Conservation (phyloP, 2,329 filamentous ascomycete genomes). For the Lachnellula willkommii region DNA sequence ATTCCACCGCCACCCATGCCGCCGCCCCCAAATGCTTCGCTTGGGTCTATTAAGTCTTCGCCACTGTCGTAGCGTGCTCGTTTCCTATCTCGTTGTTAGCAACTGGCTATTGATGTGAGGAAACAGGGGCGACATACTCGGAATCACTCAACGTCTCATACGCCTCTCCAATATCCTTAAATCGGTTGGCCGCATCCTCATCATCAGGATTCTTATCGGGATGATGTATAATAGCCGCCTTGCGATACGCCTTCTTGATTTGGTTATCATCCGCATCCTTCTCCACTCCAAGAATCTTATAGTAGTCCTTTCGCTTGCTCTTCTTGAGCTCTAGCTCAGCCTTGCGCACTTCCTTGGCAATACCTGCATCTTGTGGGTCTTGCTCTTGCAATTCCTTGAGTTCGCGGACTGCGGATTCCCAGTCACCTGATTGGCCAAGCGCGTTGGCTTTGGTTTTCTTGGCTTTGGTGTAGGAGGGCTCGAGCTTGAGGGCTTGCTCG, state of each 20-base stretch:
- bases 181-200: slow-evolving; percentile 75
- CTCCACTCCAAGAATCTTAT: slow-evolving; percentile 86
- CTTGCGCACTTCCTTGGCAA: slow-evolving; percentile 78
- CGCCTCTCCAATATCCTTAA: slow-evolving; percentile 97
- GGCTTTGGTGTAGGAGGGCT: slow-evolving; percentile 82
- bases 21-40: slow-evolving; percentile 65
- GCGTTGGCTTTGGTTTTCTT: slow-evolving; percentile 92
- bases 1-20: slow-evolving; percentile 48
- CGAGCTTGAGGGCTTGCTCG: slow-evolving; percentile 74
- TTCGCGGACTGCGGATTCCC: slow-evolving; percentile 87
- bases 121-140: slow-evolving; percentile 56
- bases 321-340: slow-evolving; percentile 97
- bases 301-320: slow-evolving; percentile 95
- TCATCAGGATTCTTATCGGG: slow-evolving; percentile 97
- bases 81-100: slow-evolving; percentile 56
- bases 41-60: slow-evolving; percentile 81
- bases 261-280: slow-evolving; percentile 80
- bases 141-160: slow-evolving; percentile 93
- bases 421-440: slow-evolving; percentile 75
- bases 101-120: neutral
- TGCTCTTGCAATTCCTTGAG: slow-evolving; percentile 81
- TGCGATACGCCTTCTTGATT: slow-evolving; percentile 96
- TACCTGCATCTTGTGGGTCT: slow-evolving; percentile 73
- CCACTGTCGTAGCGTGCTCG: slow-evolving; percentile 86
- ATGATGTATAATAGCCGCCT: slow-evolving; percentile 88